phyloP scores from a whole-genome alignment of 306 rosid genomes.

The Erythrophleum fordii region DNA sequence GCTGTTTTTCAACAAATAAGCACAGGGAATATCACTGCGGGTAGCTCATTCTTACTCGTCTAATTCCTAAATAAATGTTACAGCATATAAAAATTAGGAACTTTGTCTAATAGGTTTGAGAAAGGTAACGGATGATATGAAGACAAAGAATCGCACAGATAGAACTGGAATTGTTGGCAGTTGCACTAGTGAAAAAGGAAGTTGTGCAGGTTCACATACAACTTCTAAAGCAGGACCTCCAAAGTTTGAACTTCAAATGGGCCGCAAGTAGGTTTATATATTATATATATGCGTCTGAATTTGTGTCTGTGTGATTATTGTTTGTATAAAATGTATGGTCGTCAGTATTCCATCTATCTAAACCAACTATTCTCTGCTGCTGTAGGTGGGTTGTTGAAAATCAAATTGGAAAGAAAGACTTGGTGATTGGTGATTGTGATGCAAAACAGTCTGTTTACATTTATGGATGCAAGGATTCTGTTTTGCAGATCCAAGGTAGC shows the following conservation, averaged over 20 bases:
- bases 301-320: neutral
- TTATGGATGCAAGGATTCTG: conserved; percentile 96
- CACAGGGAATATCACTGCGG: conserved; percentile 61
- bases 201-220: conserved; percentile 53
- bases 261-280: conserved; percentile 82
- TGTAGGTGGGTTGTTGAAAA: conserved; percentile 80
- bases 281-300: conserved; percentile 30
- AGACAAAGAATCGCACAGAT: conserved; percentile 82
- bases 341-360: conserved; percentile 22
- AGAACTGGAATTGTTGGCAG: conserved; percentile 75
- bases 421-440: conserved; percentile 78
- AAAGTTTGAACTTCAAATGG: conserved; percentile 96
- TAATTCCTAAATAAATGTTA: neutral
- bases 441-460: conserved; percentile 83
- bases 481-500: conserved; percentile 90
- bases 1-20: conserved; percentile 87
- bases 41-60: conserved; percentile 36
- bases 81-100: conserved; percentile 4
- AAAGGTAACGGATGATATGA: conserved; percentile 84
- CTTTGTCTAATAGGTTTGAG: conserved; percentile 54
- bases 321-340: conserved; percentile 30
- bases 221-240: conserved; percentile 79
- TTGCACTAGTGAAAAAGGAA: conserved; percentile 58
- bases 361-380: neutral
- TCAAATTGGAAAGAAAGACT: conserved; percentile 66